Percentiles rank a stretch among this genome's conserved stretches.
Conservation (phyloP, 2,329 filamentous ascomycete species). For the Phaeosphaeria sp. region DNA sequence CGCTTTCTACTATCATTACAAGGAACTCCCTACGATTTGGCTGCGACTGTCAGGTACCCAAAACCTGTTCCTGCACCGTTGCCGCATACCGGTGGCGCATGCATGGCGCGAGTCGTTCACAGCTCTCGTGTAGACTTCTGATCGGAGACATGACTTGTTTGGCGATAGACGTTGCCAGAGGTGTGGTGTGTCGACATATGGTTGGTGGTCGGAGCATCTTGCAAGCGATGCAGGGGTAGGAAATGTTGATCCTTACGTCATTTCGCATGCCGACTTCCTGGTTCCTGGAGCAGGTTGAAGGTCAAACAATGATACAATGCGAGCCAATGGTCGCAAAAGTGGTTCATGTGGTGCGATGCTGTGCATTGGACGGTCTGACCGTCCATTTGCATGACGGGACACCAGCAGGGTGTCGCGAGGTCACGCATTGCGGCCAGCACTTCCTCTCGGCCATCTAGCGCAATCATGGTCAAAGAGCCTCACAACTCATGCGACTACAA, state of each 20-base stretch:
- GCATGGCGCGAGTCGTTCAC: neutral
- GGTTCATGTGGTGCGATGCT: neutral
- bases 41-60: conserved; percentile 11
- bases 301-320: neutral
- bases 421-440: neutral
- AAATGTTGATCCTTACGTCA: conserved; percentile 16
- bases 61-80: conserved; percentile 28
- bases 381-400: too few species aligned
- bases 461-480: neutral
- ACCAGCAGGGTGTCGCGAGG: too few species aligned
- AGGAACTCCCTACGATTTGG: neutral
- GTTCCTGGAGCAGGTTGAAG: neutral
- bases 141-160: conserved; percentile 8
- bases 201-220: conserved; percentile 2
- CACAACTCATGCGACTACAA: neutral
- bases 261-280: conserved; percentile 4
- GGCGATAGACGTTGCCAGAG: conserved; percentile 9
- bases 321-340: neutral
- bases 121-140: conserved; percentile 1
- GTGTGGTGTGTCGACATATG: conserved; percentile 3
- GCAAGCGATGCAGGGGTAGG: conserved; percentile 8
- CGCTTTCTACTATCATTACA: neutral
- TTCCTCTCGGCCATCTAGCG: neutral
- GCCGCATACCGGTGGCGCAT: conserved; percentile 5
- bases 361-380: too few species aligned